Evolutionary conservation across 371 early-diverging fungal species (phyloP).

Genomic region (Mucor indicus): DNA sequence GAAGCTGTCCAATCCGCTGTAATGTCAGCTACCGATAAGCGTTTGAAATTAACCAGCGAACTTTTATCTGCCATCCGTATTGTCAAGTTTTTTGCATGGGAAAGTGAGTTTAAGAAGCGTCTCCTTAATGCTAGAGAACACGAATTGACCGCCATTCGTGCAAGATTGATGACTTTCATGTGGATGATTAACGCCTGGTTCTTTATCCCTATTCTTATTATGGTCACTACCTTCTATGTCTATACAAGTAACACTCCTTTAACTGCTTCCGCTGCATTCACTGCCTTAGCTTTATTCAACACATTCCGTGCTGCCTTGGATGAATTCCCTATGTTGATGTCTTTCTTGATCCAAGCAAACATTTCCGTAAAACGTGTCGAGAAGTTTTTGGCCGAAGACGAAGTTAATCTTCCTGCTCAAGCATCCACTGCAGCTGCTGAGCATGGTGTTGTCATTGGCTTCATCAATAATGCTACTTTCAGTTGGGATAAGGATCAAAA

Average conservation of each 20-base stretch:
- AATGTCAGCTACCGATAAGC: conserved; percentile 62
- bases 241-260: conserved; percentile 54
- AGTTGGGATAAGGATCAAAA: conserved; percentile 41
- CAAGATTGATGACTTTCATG: conserved; percentile 42
- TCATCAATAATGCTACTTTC: conserved; percentile 49
- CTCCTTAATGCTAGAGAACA: conserved; percentile 45
- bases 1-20: conserved; percentile 47
- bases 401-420: conserved; percentile 42
- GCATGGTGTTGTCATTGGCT: conserved; percentile 31
- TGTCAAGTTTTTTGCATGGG: conserved; percentile 84
- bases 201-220: conserved; percentile 24
- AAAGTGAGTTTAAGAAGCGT: conserved; percentile 60
- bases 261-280: conserved; percentile 64
- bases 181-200: conserved; percentile 45
- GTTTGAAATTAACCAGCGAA: conserved; percentile 68
- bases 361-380: conserved; percentile 75
- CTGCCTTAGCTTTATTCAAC: conserved; percentile 62
- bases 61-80: conserved; percentile 72
- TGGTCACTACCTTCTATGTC: conserved; percentile 50
- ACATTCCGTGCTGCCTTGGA: conserved; percentile 68
- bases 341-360: conserved; percentile 61
- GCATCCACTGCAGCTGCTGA: conserved; percentile 1
- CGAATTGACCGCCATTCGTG: conserved; percentile 48
- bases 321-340: conserved; percentile 67
- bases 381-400: conserved; percentile 65